Evolutionary conservation across 2,329 filamentous ascomycete species (phyloP).

Genomic region (Bipolaris gigantea): DNA sequence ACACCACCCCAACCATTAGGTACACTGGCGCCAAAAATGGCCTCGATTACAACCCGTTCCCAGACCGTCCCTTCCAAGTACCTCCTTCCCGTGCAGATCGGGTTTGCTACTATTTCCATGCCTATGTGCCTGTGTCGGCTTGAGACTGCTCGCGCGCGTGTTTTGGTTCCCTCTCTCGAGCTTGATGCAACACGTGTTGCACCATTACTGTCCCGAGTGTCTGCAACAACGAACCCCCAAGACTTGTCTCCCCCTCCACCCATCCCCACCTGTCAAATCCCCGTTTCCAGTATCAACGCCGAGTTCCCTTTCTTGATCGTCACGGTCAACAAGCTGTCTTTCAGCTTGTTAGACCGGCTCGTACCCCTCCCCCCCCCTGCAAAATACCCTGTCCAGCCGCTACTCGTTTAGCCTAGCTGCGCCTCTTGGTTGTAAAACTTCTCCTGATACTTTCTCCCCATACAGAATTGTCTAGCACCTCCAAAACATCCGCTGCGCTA

Average conservation of each 20-base stretch:
- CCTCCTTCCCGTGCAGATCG: background rate
- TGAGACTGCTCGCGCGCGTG: conserved; percentile 17
- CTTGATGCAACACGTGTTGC: conserved; percentile 38
- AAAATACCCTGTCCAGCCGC: background rate
- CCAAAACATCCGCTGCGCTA: conserved; percentile 75
- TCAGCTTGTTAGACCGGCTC: conserved; percentile 2
- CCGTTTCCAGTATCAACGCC: conserved; percentile 22
- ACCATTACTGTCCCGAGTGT: conserved; percentile 20
- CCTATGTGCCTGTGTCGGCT: conserved; percentile 14
- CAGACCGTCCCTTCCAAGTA: conserved; percentile 5
- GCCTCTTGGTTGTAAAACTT: conserved; percentile 72
- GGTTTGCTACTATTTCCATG: background rate
- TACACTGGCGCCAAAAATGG: conserved; percentile 4
- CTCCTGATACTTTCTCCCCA: conserved; percentile 93
- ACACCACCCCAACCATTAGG: background rate
- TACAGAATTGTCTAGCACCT: conserved; percentile 83
- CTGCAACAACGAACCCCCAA: conserved; percentile 13
- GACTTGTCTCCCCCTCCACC: background rate
- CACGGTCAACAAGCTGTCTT: background rate
- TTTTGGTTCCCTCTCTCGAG: conserved; percentile 31
- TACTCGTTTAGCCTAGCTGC: conserved; percentile 16
- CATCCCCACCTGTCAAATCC: conserved; percentile 12
- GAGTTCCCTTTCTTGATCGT: conserved; percentile 14
- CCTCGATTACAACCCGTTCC: conserved; percentile 2
- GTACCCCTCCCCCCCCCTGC: background rate